These are phyloP conservation scores for Cardamine chenopodiifolia DNA, from an alignment of 345 rosid species.

Conservation along the genomic window DNA sequence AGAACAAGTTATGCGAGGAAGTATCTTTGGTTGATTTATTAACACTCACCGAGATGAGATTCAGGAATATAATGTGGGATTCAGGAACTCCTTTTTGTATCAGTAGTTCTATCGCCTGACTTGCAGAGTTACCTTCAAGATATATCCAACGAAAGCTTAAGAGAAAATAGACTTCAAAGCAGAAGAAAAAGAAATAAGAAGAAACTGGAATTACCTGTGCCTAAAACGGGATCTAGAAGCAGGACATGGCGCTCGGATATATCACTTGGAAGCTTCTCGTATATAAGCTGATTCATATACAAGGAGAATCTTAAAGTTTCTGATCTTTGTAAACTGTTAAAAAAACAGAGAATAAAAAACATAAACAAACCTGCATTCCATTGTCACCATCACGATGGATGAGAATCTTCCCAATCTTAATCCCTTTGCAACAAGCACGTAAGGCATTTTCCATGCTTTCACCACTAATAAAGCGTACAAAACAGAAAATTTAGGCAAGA, in stretches of 20 bases:
- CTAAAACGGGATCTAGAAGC: conserved; percentile 94
- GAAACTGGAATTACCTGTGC: conserved; percentile 61
- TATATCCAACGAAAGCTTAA: conserved; percentile 7
- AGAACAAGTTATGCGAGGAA: neutral
- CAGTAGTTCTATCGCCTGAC: conserved; percentile 88
- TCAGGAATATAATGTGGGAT: conserved; percentile 91
- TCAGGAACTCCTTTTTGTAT: conserved; percentile 95
- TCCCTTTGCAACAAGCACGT: conserved; percentile 98
- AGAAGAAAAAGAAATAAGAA: neutral
- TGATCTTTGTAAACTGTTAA: conserved; percentile 10
- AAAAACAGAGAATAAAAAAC: neutral
- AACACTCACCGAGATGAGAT: conserved; percentile 82
- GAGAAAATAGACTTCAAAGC: neutral
- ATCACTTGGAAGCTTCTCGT: conserved; percentile 97
- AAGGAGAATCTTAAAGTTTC: neutral
- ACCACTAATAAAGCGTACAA: conserved; percentile 56
- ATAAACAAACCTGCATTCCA: conserved; percentile 74
- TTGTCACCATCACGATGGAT: conserved; percentile 98
- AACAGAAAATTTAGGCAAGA: conserved; percentile 33
- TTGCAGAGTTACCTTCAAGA: conserved; percentile 86
- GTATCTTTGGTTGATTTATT: neutral
- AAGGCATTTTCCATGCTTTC: conserved; percentile 99
- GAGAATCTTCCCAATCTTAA: conserved; percentile 95
- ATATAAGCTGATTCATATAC: conserved; percentile 63
- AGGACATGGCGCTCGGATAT: conserved; percentile 95